These are phyloP conservation scores for Albatrellus ellisii DNA, from an alignment of 768 basidiomycete species.

Conservation along the genomic window DNA sequence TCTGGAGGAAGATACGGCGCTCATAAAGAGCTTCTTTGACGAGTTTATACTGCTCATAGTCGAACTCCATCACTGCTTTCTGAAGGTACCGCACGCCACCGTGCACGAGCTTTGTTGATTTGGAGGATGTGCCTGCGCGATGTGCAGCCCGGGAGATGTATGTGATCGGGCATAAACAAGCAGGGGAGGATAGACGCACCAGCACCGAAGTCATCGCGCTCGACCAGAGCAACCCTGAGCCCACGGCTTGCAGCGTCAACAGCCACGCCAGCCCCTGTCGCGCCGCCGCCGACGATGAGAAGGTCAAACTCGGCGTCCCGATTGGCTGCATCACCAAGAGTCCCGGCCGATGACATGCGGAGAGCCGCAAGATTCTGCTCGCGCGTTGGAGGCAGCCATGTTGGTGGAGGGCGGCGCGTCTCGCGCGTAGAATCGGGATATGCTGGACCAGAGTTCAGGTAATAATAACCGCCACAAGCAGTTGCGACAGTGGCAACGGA, in stretches of 20 bases:
- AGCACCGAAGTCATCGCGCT: constrained; percentile 83
- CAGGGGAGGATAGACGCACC: constrained; percentile 31
- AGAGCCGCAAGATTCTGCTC: constrained; percentile 52
- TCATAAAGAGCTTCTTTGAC: constrained; percentile 93
- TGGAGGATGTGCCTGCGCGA: constrained; percentile 75
- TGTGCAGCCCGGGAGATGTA: background rate
- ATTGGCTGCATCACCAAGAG: too few species aligned
- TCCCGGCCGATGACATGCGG: constrained; percentile 25
- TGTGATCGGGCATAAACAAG: background rate
- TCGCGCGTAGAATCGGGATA: constrained; percentile 52
- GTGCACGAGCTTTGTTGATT: constrained; percentile 97
- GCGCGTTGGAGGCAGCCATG: constrained; percentile 67
- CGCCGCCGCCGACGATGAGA: constrained; percentile 85
- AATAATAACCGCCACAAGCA: constrained; percentile 52
- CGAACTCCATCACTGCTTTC: constrained; percentile 90
- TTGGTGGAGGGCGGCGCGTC: constrained; percentile 58
- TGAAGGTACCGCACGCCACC: constrained; percentile 97
- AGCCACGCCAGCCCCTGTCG: constrained; percentile 93
- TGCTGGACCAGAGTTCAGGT: constrained; percentile 60
- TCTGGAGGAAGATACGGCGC: constrained; percentile 86
- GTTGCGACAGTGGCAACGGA: constrained; percentile 39
- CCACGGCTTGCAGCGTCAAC: constrained; percentile 90
- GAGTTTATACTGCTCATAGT: constrained; percentile 94
- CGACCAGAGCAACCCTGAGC: constrained; percentile 85
- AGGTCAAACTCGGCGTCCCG: constrained; percentile 59